Base-by-base conservation (phyloP, 148 eudicot species). In the Chenopodium formosanum region DNA sequence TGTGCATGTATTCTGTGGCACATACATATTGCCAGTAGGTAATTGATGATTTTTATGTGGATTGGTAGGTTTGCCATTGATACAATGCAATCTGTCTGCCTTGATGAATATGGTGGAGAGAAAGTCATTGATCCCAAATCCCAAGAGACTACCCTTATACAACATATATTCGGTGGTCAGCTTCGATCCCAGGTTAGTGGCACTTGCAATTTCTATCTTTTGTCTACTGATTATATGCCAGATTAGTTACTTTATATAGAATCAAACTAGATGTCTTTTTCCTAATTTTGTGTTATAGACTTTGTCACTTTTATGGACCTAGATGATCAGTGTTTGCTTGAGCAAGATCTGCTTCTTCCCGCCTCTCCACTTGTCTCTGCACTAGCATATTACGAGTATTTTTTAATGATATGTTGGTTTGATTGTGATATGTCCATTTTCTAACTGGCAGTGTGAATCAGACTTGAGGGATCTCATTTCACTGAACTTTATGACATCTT, bases 161-260 rank as follows among this genome's bases (percentile, higher is more conserved):
- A 95, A 75, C 97, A 95, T 85, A 93, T 92, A 82, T 95, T 95
- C 88, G 98, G 98, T 52, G 98, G 98, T 75, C 97, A 90, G 80
- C 97, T 95, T 79, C 94, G 90, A 81, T 95, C 98, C 82, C 97
- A 93, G 98, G 98, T 95, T 56, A 73, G 84, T 68, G 64, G 1
- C 3, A 77, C 67, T 77, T 20, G 10, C 60, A 52, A 46, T 52
- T 68, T 53, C 16, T 75, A 19, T 12, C 53, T 32, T 69, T 34
- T 34, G 40, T 34, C 40, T 34, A 34, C 40, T 34, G 40, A 34
- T 34, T 34, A 34, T 34, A 34, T 34, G 40, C 40, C 40, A 34
- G 4, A 34, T 34, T 34, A 34, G 40, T 34, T 34, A 34, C 4
- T 34, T 53, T 53, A 53, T 53, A 16, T 16, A 53, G 60, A 53